Conservation (phyloP, 495 filamentous ascomycete species). For the Jackrogersella minutella region DNA sequence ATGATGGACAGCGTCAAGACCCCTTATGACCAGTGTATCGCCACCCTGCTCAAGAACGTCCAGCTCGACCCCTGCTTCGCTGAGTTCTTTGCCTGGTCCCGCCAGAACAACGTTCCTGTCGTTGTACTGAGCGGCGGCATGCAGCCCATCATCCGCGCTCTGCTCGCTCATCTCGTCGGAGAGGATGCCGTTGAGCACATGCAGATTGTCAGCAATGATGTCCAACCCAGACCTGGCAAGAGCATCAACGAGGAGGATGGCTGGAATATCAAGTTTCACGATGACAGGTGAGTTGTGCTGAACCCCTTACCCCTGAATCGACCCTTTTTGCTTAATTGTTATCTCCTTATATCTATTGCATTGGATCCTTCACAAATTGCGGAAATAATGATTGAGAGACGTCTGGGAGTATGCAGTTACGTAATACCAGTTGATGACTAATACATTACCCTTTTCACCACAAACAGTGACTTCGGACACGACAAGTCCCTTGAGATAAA, state of each 20-base stretch:
- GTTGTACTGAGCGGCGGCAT: slow-evolving; percentile 92
- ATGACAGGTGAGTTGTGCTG: slow-evolving; percentile 69
- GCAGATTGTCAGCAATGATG: slow-evolving; percentile 86
- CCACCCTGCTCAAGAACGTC: slow-evolving; percentile 79
- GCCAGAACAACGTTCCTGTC: slow-evolving; percentile 83
- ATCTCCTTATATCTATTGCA: neutral
- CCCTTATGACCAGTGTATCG: slow-evolving; percentile 81
- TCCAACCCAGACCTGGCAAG: slow-evolving; percentile 71
- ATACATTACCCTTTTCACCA: slow-evolving; percentile 4
- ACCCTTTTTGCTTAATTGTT: neutral
- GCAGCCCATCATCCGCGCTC: slow-evolving; percentile 85
- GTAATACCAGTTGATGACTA: slow-evolving; percentile 6
- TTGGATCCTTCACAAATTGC: neutral
- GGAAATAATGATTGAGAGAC: neutral
- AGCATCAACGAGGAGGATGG: slow-evolving; percentile 78
- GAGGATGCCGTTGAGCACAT: slow-evolving; percentile 73
- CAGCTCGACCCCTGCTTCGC: slow-evolving; percentile 85
- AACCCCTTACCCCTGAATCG: neutral
- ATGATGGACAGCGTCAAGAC: slow-evolving; percentile 86
- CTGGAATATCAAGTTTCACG: slow-evolving; percentile 88
- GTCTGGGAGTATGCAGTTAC: neutral
- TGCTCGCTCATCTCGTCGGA: slow-evolving; percentile 81
- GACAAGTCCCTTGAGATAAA: slow-evolving; percentile 91
- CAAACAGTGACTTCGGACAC: slow-evolving; percentile 79
- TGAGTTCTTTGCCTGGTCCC: slow-evolving; percentile 83